Percentiles rank a stretch among this genome's conserved stretches.
phyloP scores from a whole-genome alignment of 257 asterid species.

The Fraxinus cuspidata region DNA sequence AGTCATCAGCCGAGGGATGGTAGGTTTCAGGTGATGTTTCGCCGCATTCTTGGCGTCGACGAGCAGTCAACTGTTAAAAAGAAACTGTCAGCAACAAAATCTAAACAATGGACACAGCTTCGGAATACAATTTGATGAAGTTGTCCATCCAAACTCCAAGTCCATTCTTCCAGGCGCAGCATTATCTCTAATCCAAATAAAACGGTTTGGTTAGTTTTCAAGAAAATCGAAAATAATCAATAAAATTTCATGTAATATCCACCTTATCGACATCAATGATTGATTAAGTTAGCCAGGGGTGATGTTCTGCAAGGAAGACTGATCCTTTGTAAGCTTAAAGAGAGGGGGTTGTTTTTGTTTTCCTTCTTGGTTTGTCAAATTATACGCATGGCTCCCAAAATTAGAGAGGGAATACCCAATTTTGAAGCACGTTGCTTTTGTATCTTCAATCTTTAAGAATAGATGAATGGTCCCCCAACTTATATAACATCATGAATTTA shows the following conservation, averaged over 20 bases:
- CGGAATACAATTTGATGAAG: too few relatives aligned
- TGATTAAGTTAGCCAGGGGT: constrained; percentile 31
- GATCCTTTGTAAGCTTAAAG: too few relatives aligned
- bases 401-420: too few relatives aligned
- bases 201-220: neutral
- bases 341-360: too few relatives aligned
- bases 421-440: too few relatives aligned
- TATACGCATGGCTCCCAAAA: too few relatives aligned
- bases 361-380: too few relatives aligned
- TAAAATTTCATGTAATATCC: neutral
- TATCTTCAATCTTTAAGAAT: too few relatives aligned
- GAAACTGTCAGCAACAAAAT: constrained; percentile 13
- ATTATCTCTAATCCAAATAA: neutral
- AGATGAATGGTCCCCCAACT: too few relatives aligned
- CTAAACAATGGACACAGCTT: neutral
- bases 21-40: constrained; percentile 64
- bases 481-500: too few relatives aligned
- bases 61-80: constrained; percentile 51
- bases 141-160: neutral
- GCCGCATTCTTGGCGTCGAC: constrained; percentile 72
- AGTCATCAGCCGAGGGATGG: constrained; percentile 65
- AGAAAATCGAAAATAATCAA: neutral
- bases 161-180: neutral
- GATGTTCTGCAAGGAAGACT: too few relatives aligned
- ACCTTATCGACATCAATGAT: constrained; percentile 66